phyloP scores from a whole-genome alignment of 176 grass and related monocot species.

The Ensete glaucum region DNA sequence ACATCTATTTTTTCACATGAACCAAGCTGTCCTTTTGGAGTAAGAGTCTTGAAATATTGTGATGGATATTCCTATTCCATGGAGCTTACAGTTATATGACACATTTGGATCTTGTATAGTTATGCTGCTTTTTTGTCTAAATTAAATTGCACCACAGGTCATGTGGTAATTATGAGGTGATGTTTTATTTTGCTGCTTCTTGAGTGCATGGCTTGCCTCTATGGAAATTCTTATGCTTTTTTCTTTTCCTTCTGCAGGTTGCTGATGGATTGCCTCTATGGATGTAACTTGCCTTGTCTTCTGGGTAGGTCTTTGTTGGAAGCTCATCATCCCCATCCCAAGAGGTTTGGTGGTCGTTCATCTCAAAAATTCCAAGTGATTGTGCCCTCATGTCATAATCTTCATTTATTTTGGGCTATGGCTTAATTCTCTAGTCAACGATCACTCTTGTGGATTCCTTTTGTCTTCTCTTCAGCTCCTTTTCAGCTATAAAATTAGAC shows the following conservation, averaged over 20 bases:
- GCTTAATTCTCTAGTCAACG: neutral
- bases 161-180: neutral
- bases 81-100: neutral
- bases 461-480: neutral
- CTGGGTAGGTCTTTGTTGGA: neutral
- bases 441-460: neutral
- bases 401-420: neutral
- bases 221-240: neutral
- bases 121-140: neutral
- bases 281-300: neutral
- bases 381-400: neutral
- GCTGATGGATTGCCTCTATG: neutral
- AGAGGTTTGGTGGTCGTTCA: conserved; percentile 6
- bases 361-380: neutral
- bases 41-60: neutral
- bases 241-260: neutral
- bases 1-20: neutral
- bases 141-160: neutral
- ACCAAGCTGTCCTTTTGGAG: neutral
- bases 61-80: neutral
- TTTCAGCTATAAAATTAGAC: neutral
- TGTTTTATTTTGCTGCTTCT: neutral
- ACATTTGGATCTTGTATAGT: neutral
- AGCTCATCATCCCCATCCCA: neutral
- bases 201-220: neutral